Conservation (phyloP, 352 stramenopile species). For the Phytophthora tentaculata region DNA sequence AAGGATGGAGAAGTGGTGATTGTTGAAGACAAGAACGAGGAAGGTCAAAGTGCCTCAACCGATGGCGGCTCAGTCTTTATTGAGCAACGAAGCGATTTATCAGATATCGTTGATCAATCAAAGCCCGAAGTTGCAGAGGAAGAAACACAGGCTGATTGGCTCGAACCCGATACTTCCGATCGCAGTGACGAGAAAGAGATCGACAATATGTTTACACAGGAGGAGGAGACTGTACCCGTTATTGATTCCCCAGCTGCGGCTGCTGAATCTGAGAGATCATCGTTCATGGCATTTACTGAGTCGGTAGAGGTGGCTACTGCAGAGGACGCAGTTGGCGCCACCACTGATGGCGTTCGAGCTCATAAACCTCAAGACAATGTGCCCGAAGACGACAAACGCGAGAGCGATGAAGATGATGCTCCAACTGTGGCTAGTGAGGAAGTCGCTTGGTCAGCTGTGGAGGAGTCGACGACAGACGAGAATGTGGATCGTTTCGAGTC, state of each 20-base stretch:
- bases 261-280: conserved; percentile 7
- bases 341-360: conserved; percentile 3
- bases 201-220: neutral
- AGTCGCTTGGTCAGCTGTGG: conserved; percentile 1
- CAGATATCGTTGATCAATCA: neutral
- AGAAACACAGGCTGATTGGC: neutral
- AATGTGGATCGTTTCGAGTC: conserved; percentile 4
- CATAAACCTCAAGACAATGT: conserved; percentile 5
- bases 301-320: neutral
- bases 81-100: conserved; percentile 7
- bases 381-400: conserved; percentile 12
- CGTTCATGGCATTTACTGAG: conserved; percentile 1
- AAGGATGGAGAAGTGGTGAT: conserved; percentile 1
- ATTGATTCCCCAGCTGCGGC: neutral
- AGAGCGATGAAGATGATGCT: conserved; percentile 7
- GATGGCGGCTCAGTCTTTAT: neutral
- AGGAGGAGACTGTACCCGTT: neutral
- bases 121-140: conserved; percentile 3
- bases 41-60: neutral
- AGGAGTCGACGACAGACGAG: conserved; percentile 7
- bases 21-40: conserved; percentile 2
- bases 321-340: too few relatives aligned
- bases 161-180: conserved; percentile 1
- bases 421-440: neutral
- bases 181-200: conserved; percentile 1